Evolutionary conservation across 257 asterid genomes (phyloP).

Genomic region (Verbena officinalis): DNA sequence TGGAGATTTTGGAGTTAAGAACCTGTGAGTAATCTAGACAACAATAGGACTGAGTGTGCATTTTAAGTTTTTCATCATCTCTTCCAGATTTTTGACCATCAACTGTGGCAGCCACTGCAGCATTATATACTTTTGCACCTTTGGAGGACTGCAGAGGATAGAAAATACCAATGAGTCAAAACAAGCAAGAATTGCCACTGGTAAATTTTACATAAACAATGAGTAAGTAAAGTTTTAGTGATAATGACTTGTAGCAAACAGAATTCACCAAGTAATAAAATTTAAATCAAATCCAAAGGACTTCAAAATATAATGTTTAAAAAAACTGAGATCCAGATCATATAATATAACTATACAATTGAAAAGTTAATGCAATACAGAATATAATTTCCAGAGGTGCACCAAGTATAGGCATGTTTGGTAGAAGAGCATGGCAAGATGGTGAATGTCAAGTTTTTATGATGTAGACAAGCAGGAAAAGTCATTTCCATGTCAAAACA

Average conservation of each 20-base stretch:
- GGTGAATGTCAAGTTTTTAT: neutral
- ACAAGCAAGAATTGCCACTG: constrained; percentile 12
- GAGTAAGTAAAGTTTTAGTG: neutral
- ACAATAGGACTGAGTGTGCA: constrained; percentile 93
- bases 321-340: constrained; percentile 8
- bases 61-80: constrained; percentile 80
- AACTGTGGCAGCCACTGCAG: constrained; percentile 71
- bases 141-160: constrained; percentile 63
- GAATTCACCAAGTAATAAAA: constrained; percentile 11
- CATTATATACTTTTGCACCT: constrained; percentile 81
- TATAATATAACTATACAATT: neutral
- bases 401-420: constrained; percentile 17
- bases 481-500: constrained; percentile 8
- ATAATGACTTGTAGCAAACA: constrained; percentile 4
- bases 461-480: constrained; percentile 14
- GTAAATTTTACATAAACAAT: constrained; percentile 11
- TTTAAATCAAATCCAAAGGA: neutral
- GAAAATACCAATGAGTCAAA: constrained; percentile 24
- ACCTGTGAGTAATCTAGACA: constrained; percentile 96
- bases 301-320: neutral
- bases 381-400: constrained; percentile 4
- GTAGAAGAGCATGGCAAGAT: constrained; percentile 2
- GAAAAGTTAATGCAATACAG: neutral
- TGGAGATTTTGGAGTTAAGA: constrained; percentile 27
- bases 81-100: constrained; percentile 66